These are phyloP conservation scores for Euptelea pleiosperma DNA, from an alignment of 164 flowering plant genomes.

Conservation along the genomic window DNA sequence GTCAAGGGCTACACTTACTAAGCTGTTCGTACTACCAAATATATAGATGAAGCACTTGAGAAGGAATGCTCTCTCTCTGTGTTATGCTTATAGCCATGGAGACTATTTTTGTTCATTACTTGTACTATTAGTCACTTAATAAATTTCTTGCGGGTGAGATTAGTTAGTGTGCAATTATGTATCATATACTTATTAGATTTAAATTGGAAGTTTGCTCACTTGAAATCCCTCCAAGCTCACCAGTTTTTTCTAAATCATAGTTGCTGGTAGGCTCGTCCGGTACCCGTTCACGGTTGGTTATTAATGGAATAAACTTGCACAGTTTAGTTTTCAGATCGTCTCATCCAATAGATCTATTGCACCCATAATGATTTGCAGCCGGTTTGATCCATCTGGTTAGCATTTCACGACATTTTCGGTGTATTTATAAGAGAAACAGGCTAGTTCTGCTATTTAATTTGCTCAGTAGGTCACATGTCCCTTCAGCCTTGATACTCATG, in stretches of 20 bases:
- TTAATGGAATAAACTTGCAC: too few species aligned
- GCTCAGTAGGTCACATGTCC: too few species aligned
- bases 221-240: background rate
- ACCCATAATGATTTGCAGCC: too few species aligned
- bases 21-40: conserved; percentile 16
- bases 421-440: too few species aligned
- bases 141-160: conserved; percentile 16
- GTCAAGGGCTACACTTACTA: conserved; percentile 85
- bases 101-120: conserved; percentile 44
- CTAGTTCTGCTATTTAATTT: too few species aligned
- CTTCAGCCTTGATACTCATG: too few species aligned
- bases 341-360: too few species aligned
- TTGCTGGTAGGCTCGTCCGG: background rate
- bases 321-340: too few species aligned
- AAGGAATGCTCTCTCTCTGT: conserved; percentile 13
- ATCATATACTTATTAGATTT: background rate
- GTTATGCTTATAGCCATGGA: conserved; percentile 36
- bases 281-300: background rate
- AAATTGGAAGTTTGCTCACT: background rate
- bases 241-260: background rate
- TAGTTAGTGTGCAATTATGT: conserved; percentile 9
- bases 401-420: too few species aligned
- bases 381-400: too few species aligned
- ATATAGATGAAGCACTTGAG: conserved; percentile 16
- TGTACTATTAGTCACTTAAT: conserved; percentile 40